Conservation (phyloP, 805 yeast genomes). For the Yamadazyma paraphyllophila region DNA sequence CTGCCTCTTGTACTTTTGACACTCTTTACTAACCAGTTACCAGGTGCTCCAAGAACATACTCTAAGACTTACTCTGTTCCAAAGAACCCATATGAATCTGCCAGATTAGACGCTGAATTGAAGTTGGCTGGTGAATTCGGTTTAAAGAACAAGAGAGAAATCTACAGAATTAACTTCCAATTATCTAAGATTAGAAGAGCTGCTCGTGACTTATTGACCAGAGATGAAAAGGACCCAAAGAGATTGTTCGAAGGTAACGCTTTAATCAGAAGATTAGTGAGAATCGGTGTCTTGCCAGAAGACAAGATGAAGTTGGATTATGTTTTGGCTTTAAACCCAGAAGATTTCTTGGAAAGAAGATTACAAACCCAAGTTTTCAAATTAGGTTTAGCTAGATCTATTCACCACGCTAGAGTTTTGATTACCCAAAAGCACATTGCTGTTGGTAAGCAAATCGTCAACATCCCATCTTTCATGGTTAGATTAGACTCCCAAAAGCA, state of each 20-base stretch:
- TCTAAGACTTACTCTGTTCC: slow-evolving; percentile 99
- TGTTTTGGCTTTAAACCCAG: slow-evolving; percentile 95
- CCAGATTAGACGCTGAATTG: slow-evolving; percentile 99
- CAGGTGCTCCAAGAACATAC: slow-evolving; percentile 98
- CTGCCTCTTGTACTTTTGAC: not conserved
- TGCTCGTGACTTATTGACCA: slow-evolving; percentile 99
- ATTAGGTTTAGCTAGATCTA: slow-evolving; percentile 98
- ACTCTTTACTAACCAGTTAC: slow-evolving; percentile 20
- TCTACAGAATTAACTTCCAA: slow-evolving; percentile 99
- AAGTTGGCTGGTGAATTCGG: slow-evolving; percentile 99
- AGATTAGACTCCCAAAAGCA: slow-evolving; percentile 99
- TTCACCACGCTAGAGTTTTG: slow-evolving; percentile 99
- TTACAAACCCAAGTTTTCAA: slow-evolving; percentile 99
- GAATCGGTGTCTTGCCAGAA: slow-evolving; percentile 98
- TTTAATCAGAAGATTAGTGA: slow-evolving; percentile 98
- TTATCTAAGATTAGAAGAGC: slow-evolving; percentile 99
- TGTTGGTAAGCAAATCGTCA: slow-evolving; percentile 99
- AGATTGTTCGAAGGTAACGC: slow-evolving; percentile 99
- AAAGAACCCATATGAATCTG: slow-evolving; percentile 98
- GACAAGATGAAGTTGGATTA: slow-evolving; percentile 99
- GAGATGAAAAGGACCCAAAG: slow-evolving; percentile 99
- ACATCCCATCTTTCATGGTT: slow-evolving; percentile 98
- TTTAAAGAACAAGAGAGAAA: slow-evolving; percentile 99
- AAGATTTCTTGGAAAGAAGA: slow-evolving; percentile 99
- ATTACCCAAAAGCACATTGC: slow-evolving; percentile 99